Evolutionary conservation across 2,329 filamentous ascomycete species (phyloP).

Genomic region (Penicillium sp.): DNA sequence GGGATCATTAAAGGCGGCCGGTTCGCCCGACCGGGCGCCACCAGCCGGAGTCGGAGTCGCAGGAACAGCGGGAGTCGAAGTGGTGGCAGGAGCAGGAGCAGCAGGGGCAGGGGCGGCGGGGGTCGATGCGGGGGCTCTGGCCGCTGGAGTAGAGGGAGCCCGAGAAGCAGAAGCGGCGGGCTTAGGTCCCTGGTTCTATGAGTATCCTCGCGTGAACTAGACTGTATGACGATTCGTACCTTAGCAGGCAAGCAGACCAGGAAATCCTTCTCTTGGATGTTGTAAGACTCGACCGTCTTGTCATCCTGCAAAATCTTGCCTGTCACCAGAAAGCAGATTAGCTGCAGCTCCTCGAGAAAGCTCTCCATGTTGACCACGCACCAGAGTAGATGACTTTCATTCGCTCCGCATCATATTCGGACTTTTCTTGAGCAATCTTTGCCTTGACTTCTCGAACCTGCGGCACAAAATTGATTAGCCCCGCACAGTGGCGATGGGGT

Average conservation of each 20-base stretch:
- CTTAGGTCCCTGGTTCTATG: constrained; percentile 55
- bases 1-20: constrained; percentile 58
- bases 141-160: constrained; percentile 36
- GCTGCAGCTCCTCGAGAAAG: background rate
- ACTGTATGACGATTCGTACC: constrained; percentile 50
- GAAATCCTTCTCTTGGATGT: constrained; percentile 98
- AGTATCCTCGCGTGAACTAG: background rate
- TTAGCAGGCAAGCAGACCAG: constrained; percentile 98
- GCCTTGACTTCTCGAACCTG: constrained; percentile 88
- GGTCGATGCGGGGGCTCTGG: constrained; percentile 36
- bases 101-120: constrained; percentile 49
- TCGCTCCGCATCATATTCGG: constrained; percentile 74
- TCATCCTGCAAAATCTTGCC: constrained; percentile 98
- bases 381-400: constrained; percentile 99
- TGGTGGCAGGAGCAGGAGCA: constrained; percentile 50
- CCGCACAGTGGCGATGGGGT: constrained; percentile 26
- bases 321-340: constrained; percentile 36
- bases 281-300: constrained; percentile 92
- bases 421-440: constrained; percentile 86
- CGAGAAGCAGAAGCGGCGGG: constrained; percentile 44
- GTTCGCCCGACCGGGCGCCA: constrained; percentile 26
- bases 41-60: constrained; percentile 47
- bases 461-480: constrained; percentile 28
- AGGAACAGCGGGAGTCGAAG: constrained; percentile 42
- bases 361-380: constrained; percentile 43